Percentiles rank a stretch among this genome's conserved stretches.
Conservation (phyloP, 208 protist genomes). For the Leishmania tropica region DNA sequence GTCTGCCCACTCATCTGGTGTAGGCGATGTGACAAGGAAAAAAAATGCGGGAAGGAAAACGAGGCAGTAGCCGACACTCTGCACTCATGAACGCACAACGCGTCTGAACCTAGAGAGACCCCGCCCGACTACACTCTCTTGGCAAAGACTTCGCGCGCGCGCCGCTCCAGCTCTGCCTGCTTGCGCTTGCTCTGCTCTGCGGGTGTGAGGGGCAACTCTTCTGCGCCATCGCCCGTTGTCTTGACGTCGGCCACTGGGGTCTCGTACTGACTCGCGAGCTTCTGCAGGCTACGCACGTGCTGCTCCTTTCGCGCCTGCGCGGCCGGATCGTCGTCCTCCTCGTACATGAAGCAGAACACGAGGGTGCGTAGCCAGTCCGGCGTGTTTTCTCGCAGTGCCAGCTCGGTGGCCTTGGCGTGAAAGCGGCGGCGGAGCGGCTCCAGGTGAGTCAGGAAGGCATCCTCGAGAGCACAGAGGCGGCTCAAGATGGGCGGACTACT, state of each 20-base stretch:
- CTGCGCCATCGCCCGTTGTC: not conserved
- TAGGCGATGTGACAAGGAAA: not conserved
- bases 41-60: not conserved
- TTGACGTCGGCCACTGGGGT: not conserved
- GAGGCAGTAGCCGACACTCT: not conserved
- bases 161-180: conserved; percentile 40
- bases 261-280: conserved; percentile 22
- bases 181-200: conserved; percentile 28
- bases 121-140: conserved; percentile 2
- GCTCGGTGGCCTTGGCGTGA: conserved; percentile 34
- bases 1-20: not conserved
- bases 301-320: conserved; percentile 5
- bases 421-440: conserved; percentile 21
- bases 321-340: conserved; percentile 49
- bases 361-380: conserved; percentile 49
- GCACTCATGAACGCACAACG: not conserved
- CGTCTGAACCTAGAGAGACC: not conserved
- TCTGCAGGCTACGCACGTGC: conserved; percentile 6
- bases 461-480: conserved; percentile 40
- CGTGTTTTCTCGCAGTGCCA: conserved; percentile 54
- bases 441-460: not conserved
- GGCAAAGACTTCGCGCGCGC: conserved; percentile 30
- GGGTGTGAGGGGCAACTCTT: not conserved
- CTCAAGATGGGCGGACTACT: conserved; percentile 31
- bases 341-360: conserved; percentile 72